Conservation (phyloP, 805 yeast species). For the Suhomyces canberraensis region DNA sequence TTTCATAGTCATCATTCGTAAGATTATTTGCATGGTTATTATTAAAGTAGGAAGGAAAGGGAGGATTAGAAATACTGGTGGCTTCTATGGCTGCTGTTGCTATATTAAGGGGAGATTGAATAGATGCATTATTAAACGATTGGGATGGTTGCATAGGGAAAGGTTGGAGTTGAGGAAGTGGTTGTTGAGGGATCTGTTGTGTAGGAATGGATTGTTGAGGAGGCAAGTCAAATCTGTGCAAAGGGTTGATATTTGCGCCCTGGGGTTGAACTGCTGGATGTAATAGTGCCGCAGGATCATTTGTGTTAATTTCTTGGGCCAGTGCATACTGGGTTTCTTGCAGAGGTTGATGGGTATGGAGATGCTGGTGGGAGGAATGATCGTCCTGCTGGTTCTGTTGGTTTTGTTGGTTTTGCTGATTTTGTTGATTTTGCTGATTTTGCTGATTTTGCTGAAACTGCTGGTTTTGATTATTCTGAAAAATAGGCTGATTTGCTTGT, state of each 20-base stretch:
- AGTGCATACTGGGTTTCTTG: not conserved
- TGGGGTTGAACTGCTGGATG: not conserved
- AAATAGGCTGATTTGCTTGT: slow-evolving; percentile 1
- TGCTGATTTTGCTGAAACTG: slow-evolving; percentile 3
- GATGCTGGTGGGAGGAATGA: slow-evolving; percentile 1
- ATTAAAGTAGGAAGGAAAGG: slow-evolving; percentile 19
- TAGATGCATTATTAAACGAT: not conserved
- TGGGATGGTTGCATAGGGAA: not conserved
- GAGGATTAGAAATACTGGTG: slow-evolving; percentile 2
- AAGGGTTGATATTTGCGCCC: not conserved
- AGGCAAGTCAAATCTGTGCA: slow-evolving; percentile 1
- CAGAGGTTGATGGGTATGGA: slow-evolving; percentile 3
- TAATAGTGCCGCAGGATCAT: not conserved
- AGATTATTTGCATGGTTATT: slow-evolving; percentile 21
- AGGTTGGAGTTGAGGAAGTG: slow-evolving; percentile 1
- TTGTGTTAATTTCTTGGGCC: not conserved
- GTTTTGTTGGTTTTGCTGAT: not conserved
- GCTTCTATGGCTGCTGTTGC: slow-evolving; percentile 5
- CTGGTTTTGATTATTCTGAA: not conserved
- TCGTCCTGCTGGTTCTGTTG: not conserved
- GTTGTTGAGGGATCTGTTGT: slow-evolving; percentile 1
- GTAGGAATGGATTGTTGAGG: slow-evolving; percentile 3
- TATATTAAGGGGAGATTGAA: slow-evolving; percentile 1
- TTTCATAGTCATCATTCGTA: slow-evolving; percentile 40
- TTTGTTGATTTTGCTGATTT: not conserved